Evolutionary conservation across 2,329 filamentous ascomycete genomes (phyloP), one percentile per base, ranked within the genome.

Genomic region (Scedosporium aurantiacum): DNA sequence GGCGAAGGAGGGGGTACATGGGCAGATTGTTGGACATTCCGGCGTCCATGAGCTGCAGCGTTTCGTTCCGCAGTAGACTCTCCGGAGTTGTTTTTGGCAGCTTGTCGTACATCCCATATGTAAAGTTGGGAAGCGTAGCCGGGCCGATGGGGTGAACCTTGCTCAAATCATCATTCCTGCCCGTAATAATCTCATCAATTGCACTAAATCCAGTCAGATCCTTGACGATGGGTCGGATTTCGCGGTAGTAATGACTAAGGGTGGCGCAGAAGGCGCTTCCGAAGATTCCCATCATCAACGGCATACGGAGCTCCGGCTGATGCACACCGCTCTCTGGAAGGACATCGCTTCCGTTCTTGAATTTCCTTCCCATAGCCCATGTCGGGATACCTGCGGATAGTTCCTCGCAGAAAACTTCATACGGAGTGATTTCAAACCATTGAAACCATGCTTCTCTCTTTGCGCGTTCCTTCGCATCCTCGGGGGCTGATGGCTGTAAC

Each of bases 1-100:
- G 91, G 10, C 94, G 86, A 18, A 99, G 84, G 3, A 97, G 81
- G 0, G 94, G 94, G 71, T 99, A 99, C 50, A 97, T 92, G 1
- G 94, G 94, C 7, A 99, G 79, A 69, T 99, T 99, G 71, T 99
- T 97, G 65, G 90, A 95, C 94, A 99, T 99, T 58, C 94, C 94
- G 1, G 94, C 92, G 72, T 99, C 94, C 92, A 97, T 97, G 16
- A 93, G 80, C 65, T 90, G 87, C 18, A 93, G 79, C 70, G 96
- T 88, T 54, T 86, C 79, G 14, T 80, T 81, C 18, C 83, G 78
- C 67, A 89, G 86, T 45, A 96, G 83, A 62, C 84, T 91, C 37
- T 87, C 83, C 0, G 94, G 91, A n/a, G 88, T 88, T 0, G 90
- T 89, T 0, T 82, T 74, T 0, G 91, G 88, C 5, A 99, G 78